These are phyloP conservation scores for Podila horticola DNA, from an alignment of 192 early-diverging fungal species.

Conservation along the genomic window DNA sequence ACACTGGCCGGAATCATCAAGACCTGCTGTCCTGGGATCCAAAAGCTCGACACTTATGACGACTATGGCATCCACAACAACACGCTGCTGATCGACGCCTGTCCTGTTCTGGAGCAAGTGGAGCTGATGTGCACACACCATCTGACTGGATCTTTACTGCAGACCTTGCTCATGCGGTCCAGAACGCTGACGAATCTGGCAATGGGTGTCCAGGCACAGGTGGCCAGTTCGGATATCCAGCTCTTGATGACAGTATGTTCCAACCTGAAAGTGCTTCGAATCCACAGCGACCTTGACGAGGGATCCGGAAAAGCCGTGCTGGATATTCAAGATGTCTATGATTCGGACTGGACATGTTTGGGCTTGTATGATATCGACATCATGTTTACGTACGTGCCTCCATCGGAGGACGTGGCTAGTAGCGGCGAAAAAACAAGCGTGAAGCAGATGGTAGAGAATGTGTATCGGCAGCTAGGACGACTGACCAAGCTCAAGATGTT, in stretches of 20 bases:
- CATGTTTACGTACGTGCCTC: neutral
- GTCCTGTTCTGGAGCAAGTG: neutral
- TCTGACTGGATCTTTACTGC: neutral
- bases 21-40: neutral
- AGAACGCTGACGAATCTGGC: constrained; percentile 1
- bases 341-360: constrained; percentile 1
- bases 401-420: neutral
- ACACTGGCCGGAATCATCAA: neutral
- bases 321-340: neutral
- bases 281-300: neutral
- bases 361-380: neutral
- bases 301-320: neutral
- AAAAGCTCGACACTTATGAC: neutral
- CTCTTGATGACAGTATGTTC: neutral
- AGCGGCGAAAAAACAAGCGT: neutral
- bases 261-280: neutral
- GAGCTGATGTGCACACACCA: neutral
- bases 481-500: neutral
- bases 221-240: neutral
- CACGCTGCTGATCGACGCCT: neutral
- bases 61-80: neutral
- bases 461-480: neutral
- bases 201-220: neutral
- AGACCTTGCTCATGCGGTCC: neutral
- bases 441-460: neutral